Evolutionary conservation across 2,329 filamentous ascomycete genomes (phyloP).

Genomic region (Monilinia polystroma): DNA sequence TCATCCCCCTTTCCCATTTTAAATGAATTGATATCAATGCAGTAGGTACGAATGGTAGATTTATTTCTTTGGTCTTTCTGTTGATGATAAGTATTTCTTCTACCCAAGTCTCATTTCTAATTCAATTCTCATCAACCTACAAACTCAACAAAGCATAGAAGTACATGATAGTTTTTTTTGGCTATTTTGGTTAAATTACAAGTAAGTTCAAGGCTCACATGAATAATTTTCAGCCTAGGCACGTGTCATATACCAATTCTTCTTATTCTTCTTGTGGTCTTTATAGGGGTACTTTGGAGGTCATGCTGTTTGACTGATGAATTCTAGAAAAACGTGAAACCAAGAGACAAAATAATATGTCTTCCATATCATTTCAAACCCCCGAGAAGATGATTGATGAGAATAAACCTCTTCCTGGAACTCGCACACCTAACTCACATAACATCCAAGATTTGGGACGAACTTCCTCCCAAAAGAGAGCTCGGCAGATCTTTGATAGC

Average conservation of each 20-base stretch:
- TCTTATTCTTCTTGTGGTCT: neutral
- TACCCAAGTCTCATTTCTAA: neutral
- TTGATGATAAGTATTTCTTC: neutral
- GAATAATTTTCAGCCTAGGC: neutral
- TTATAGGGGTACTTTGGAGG: neutral
- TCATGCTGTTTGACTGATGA: neutral
- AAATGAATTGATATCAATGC: neutral
- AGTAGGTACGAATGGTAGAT: constrained; percentile 5
- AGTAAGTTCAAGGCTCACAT: neutral
- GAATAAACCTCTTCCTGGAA: constrained; percentile 9
- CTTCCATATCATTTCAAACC: constrained; percentile 17
- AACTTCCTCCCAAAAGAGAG: constrained; percentile 22
- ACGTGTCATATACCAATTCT: too few species aligned
- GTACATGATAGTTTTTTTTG: constrained; percentile 3
- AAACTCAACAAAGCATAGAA: neutral
- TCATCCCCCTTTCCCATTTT: neutral
- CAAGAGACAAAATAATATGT: neutral
- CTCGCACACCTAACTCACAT: constrained; percentile 14
- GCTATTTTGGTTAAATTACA: constrained; percentile 10
- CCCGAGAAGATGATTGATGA: constrained; percentile 17
- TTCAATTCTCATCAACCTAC: neutral
- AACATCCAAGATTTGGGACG: constrained; percentile 16
- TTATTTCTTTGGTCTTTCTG: neutral
- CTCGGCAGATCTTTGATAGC: constrained; percentile 18
- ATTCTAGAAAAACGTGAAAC: neutral